Base-by-base conservation (phyloP, 2,329 filamentous ascomycete species). In the Tricladium varicosporioides region DNA sequence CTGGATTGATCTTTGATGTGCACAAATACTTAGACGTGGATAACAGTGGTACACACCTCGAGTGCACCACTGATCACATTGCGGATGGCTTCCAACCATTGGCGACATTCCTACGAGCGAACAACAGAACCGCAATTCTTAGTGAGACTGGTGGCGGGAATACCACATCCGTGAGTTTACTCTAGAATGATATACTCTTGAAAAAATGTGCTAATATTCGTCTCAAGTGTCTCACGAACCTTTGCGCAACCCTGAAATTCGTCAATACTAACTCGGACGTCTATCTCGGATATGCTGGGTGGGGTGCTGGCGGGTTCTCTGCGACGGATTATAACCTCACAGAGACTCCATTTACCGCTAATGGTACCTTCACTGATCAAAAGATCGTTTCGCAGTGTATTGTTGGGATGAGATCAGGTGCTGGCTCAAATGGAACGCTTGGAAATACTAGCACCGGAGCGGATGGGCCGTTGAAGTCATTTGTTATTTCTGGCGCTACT, bases 11-110 rank as follows among this genome's bases (percentile, higher is more conserved):
- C 7, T 74, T 85, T 31, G 83, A 85, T 62, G 72, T 86, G n/a
- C 83, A 86, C 70, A 80, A 84, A 68, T 86, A 85, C 65, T 75
- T 86, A 3, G 82, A 85, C 64, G 73, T 70, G 15, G 80, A 84
- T 71, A 79, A 80, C 70, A 80, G 78, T 11, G 83, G 83, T 40
- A 80, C 77, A 0, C 71, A 79, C 60, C 59, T 70, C 2, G 72
- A 77, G 52, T 86, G 83, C 68, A 77, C 76, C 1, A 80, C 76
- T 4, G 75, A 85, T 63, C 81, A 82, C 49, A 71, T 80, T 2
- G 73, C 59, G 14, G 61, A 73, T 40, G 76, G 73, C 2, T 81
- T 84, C 65, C 67, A 68, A 18, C 71, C 72, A 0, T 68, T 83
- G 1, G 78, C 78, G 0, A 68, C 70, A 2, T 83, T 75, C n/a